Percentiles rank a stretch among this genome's conserved stretches.
phyloP scores from a whole-genome alignment of 163 green algal species.

The Botryococcus braunii region DNA sequence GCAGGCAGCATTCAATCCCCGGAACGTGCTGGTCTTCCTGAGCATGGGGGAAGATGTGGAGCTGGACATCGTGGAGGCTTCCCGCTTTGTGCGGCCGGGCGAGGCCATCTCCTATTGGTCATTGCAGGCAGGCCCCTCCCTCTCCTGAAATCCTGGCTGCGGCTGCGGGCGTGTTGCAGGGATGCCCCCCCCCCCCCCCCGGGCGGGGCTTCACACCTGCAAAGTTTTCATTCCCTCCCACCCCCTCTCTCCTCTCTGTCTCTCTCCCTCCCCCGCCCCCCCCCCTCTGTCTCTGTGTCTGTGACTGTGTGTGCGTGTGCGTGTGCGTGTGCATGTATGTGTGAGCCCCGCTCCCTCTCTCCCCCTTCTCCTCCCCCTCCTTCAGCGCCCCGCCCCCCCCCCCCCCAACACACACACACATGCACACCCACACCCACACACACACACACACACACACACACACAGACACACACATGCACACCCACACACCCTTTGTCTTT shows the following conservation, averaged over 20 bases:
- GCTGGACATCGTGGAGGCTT: conserved; percentile 31
- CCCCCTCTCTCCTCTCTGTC: background rate
- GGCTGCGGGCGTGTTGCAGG: background rate
- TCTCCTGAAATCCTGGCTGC: background rate
- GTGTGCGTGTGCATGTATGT: no score
- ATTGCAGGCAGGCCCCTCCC: conserved; percentile 19
- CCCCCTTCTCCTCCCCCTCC: no score
- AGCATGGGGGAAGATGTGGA: conserved; percentile 12
- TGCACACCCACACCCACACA: no score
- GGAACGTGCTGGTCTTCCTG: conserved; percentile 7
- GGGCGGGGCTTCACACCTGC: background rate
- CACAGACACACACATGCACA: no score
- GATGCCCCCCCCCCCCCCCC: background rate
- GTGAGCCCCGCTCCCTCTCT: no score
- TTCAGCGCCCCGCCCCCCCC: no score
- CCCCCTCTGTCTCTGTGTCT: no score
- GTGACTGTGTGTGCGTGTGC: background rate
- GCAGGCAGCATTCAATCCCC: conserved; percentile 6
- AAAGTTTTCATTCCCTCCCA: background rate
- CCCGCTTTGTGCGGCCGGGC: conserved; percentile 11
- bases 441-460: no score
- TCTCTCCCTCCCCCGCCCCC: background rate
- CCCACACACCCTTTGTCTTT: no score
- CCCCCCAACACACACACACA: no score
- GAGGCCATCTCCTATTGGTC: conserved; percentile 37